Base-by-base conservation (phyloP, 2,329 filamentous ascomycete species). In the Botrytis medusae region DNA sequence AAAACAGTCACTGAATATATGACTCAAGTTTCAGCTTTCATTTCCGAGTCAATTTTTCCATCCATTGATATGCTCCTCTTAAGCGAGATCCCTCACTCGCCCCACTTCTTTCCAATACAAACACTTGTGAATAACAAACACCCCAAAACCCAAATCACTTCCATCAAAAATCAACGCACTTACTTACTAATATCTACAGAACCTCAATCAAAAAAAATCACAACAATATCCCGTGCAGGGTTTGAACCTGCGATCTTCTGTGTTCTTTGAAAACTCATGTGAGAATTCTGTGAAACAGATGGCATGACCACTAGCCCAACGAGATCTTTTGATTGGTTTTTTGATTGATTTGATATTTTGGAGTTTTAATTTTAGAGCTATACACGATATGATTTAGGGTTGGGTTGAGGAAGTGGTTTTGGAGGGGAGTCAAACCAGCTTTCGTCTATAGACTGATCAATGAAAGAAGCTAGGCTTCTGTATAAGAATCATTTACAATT, bases 211-310 rank as follows among this genome's bases (percentile, higher is more conserved):
- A 20, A 37, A 51, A 51, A 20, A 18, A 18, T 0, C 1, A 48
- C 2, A n/a, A 37, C 2, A 18, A n/a, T 68, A 68, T 29, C 65
- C 14, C 65, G 65, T 68, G 65, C 65, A 68, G 65, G 65, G 65
- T 57, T 68, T 68, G 65, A 68, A 68, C 65, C 65, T 68, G 65
- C 65, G 65, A 68, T 68, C 65, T 68, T 68, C 65, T 68, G 65
- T 57, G 65, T 10, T 5, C 64, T n/a, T 5, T 5, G 8, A 54
- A 54, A 42, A 16, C 40, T 16, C 25, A 8, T 22, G 2, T 37
- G 29, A 22, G 48, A 68, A 32, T 57, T 20, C 20, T 68, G 65
- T 68, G 65, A 68, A 48, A 68, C 48, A 68, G 65, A 68, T 68
- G 65, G 65, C 65, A 42, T 68, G 65, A 68, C 65, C 65, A 68